Conservation (phyloP, 2,329 filamentous ascomycete genomes). For the Claviceps quebecensis region DNA sequence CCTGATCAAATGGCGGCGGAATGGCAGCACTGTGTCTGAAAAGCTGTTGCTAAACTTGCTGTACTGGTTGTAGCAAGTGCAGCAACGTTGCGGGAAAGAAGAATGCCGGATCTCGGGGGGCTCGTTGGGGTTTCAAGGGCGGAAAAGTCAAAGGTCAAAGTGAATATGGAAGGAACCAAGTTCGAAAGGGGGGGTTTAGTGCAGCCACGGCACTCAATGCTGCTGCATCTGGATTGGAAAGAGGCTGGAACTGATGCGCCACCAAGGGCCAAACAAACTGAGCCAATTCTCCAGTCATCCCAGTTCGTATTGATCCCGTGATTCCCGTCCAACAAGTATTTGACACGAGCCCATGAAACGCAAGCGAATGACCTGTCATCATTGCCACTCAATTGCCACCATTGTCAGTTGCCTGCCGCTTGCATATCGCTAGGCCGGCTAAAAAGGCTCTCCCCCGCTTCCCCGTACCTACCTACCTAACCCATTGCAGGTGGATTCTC, state of each 20-base stretch:
- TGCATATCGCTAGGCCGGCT: not conserved
- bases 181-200: not conserved
- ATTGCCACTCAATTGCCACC: not conserved
- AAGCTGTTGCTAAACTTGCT: no score
- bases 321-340: not conserved
- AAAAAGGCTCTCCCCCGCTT: not conserved
- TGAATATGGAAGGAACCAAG: not conserved
- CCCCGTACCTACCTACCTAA: no score
- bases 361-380: not conserved
- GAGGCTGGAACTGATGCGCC: conserved; percentile 1
- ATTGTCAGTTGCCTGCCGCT: not conserved
- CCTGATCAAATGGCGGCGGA: not conserved
- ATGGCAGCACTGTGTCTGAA: no score
- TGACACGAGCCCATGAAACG: not conserved
- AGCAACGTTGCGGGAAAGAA: not conserved
- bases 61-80: not conserved
- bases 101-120: not conserved
- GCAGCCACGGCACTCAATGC: not conserved
- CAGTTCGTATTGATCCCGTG: not conserved
- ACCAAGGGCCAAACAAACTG: not conserved
- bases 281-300: not conserved
- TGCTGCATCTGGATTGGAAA: not conserved
- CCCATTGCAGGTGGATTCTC: no score
- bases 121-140: not conserved
- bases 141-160: not conserved